Evolutionary conservation across 768 basidiomycete species (phyloP).

Genomic region (Pulveroboletus ravenelii): DNA sequence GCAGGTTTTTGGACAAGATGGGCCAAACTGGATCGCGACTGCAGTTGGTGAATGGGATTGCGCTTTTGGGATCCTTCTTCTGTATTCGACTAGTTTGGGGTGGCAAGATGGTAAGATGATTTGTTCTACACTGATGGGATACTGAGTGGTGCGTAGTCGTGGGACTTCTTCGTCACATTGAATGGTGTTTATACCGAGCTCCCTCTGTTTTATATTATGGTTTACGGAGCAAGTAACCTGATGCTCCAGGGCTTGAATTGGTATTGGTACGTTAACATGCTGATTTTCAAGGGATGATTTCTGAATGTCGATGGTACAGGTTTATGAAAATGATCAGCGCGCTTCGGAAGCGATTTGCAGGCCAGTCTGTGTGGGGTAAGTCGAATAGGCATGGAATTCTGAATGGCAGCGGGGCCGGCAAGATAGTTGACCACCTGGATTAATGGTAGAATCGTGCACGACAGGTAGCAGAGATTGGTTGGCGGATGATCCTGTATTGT

Average conservation of each 20-base stretch:
- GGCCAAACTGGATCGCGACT: slow-evolving; percentile 61
- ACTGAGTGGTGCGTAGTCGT: slow-evolving; percentile 43
- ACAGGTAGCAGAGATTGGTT: not conserved
- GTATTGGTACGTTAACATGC: slow-evolving; percentile 52
- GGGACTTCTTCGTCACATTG: slow-evolving; percentile 61
- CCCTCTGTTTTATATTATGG: slow-evolving; percentile 43
- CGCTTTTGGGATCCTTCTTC: slow-evolving; percentile 66
- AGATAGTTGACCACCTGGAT: slow-evolving; percentile 8
- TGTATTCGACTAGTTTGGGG: slow-evolving; percentile 70
- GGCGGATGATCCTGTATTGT: slow-evolving; percentile 1
- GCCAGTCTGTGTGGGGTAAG: slow-evolving; percentile 16
- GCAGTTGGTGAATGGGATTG: slow-evolving; percentile 68
- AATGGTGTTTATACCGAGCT: slow-evolving; percentile 50
- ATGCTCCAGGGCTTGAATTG: slow-evolving; percentile 71
- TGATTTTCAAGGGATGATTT: not conserved
- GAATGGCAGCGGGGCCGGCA: slow-evolving; percentile 17
- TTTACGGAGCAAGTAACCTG: slow-evolving; percentile 57
- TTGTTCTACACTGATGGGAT: not conserved
- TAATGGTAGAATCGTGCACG: slow-evolving; percentile 1
- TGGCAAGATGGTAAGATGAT: slow-evolving; percentile 35
- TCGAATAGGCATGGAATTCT: slow-evolving; percentile 8
- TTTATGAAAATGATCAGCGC: slow-evolving; percentile 70
- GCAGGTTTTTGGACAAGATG: slow-evolving; percentile 74
- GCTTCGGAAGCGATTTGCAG: slow-evolving; percentile 55
- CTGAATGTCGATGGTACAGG: slow-evolving; percentile 31